Base-by-base conservation (phyloP, 2,329 filamentous ascomycete genomes). In the Pezicula carpinea region DNA sequence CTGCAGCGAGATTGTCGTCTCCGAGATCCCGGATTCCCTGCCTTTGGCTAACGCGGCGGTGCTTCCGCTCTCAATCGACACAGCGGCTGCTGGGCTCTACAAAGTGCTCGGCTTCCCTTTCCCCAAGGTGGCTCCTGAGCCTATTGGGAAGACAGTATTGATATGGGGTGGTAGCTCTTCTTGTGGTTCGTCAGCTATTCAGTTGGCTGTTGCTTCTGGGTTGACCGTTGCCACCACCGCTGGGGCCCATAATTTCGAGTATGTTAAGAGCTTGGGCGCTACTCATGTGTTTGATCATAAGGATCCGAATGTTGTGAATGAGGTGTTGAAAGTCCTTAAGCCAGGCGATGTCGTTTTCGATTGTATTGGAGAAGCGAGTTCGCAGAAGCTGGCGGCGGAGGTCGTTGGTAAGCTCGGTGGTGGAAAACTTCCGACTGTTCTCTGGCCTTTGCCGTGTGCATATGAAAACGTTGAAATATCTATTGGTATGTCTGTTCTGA, bases 211-310 rank as follows among this genome's bases (percentile, higher is more conserved):
- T 15, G 53, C 55, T 5, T 51, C 68, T 13, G 72, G 73, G 0
- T 59, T 67, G 14, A 60, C 50, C 0, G 65, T 69, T 3, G 67
- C 76, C n/a, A 62, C 71, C 0, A 75, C 72, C 1, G 72, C 69
- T 52, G 73, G 72, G 0, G 64, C 69, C 0, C 44, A 50, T 29
- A 76, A 74, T 51, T 66, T 66, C 43, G 65, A 65, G 2, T 62
- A 74, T 1, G 69, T 67, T n/a, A 60, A 64, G 31, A 47, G 47
- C 0, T 66, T 63, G 26, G 75, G 76, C 1, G 75, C 75, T 1
- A 65, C 63, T 5, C 56, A 60, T 4, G 64, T 61, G 5, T 75
- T 77, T 53, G 72, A 79, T 58, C 73, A 78, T 53, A 53, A 57
- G 34, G 59, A 44, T 13, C 39, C 48, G 15, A 44, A 40, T 2